Base-by-base conservation (phyloP, 345 rosid species). In the Trapa incisa region DNA sequence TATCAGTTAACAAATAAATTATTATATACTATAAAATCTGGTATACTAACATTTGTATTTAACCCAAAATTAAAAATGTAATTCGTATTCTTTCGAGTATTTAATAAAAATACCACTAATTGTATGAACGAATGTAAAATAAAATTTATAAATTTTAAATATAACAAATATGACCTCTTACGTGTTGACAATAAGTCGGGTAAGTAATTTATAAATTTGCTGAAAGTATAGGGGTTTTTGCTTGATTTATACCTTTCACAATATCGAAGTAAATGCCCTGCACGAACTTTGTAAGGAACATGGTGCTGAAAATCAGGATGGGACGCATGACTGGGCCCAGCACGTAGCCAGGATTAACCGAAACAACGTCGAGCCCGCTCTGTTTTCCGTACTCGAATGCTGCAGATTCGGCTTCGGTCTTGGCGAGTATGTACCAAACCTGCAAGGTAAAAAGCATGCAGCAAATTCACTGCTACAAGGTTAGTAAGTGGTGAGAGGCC, bases 401-500 rank as follows among this genome's bases (percentile, higher is more conserved):
- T 69, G 76, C 78, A 54, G 70, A 76, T 71, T 85, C 97, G 15
- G 91, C 97, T 78, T 67, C 78, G 43, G 89, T 84, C 80, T 91
- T 91, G 32, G 93, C 73, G 54, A 81, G 65, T 71, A 75, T 70
- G 74, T 91, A 88, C 96, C 93, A 85, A 48, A 80, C 80, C 94
- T 85, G 54, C 29, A 74, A 58, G 50, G 36, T 50, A 68, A 57
- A 29, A n/a, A 22, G 29, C n/a, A 47, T 35, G 35, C 35, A 22
- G n/a, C 14, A 58, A 3, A 41, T 41, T 41, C 2, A 41, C 43
- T 41, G 43, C 43, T 4, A 41, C 43, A 41, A 22, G 29, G 29
- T 22, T 22, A 22, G 29, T 22, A 22, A 22, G 29, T 22, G 29
- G 29, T 22, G 29, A 22, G 29, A 22, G 29, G 29, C 29, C 29